Conservation (phyloP, 2,329 filamentous ascomycete species). For the Tolypocladium nubicola region DNA sequence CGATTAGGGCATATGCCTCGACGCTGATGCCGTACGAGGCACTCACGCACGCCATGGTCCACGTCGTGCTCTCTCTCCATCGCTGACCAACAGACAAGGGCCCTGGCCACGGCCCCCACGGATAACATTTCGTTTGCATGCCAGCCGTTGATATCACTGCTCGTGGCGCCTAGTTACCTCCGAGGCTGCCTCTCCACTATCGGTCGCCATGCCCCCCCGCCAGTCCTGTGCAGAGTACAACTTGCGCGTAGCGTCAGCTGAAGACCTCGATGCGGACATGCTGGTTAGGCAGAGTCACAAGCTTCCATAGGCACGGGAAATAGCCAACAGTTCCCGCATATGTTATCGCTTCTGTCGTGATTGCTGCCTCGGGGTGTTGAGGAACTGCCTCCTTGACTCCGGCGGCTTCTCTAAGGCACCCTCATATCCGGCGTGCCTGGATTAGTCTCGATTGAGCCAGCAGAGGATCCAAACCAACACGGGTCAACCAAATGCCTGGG, state of each 20-base stretch:
- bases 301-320: not conserved
- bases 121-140: not conserved
- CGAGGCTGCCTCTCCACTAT: not conserved
- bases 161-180: not conserved
- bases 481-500: not conserved
- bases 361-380: not conserved
- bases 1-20: not conserved
- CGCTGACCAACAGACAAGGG: not conserved
- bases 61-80: not conserved
- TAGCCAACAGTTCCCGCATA: not conserved
- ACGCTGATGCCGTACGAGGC: not conserved
- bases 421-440: not conserved
- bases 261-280: not conserved
- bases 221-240: not conserved
- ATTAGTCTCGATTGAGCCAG: not conserved
- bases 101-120: not conserved
- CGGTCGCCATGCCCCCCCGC: not conserved
- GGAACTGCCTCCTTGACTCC: not conserved
- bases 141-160: no score
- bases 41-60: no score
- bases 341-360: not conserved
- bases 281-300: not conserved
- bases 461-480: not conserved
- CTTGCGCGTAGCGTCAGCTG: not conserved
- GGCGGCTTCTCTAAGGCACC: not conserved